Base-by-base conservation (phyloP, 2,329 filamentous ascomycete species). In the Sclerotiophoma versabilis region DNA sequence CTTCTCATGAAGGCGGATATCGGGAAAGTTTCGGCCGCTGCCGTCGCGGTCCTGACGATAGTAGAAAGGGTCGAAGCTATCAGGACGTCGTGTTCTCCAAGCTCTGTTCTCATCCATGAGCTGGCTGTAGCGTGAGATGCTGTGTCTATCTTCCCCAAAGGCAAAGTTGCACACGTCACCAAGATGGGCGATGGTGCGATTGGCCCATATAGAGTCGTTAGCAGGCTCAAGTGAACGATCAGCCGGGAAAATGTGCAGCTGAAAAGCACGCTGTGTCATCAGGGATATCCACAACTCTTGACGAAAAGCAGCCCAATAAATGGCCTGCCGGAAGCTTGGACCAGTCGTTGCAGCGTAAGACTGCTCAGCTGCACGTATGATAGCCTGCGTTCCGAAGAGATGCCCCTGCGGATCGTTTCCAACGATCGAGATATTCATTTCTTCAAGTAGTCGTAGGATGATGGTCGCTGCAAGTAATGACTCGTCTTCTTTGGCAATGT, bases 191-290 rank as follows among this genome's bases (percentile, higher is more conserved):
- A 78, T 77, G 15, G 76, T 76, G 10, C 76, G 69, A 27, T 76
- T 77, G 15, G 76, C 75, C 76, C 76, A 79, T 6, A 73, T 66
- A 4, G 74, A 75, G 49, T 78, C 76, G 20, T 71, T 71, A 1
- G 74, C 71, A 14, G 73, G 70, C 45, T 76, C 72, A 7, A 76
- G 69, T 0, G 75, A 76, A 12, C 76, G 69, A 59, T 77, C 74
- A 20, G 70, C 69, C 2, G 70, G 69, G n/a, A 74, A 74, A 4
- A 75, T 73, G 33, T 75, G 70, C 14, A 73, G 38, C 27, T 72
- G 70, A 30, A 74, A 74, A 8, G 72, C 66, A 26, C 70, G 68
- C 36, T 74, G 72, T 1, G 71, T 69, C 71, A 73, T 75, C 11
- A 75, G 50, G 11, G 71, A 72, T 20, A 74, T 74, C 70, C 70